phyloP scores from a whole-genome alignment of 2,329 filamentous ascomycete genomes.

The Erysiphe pulchra region DNA sequence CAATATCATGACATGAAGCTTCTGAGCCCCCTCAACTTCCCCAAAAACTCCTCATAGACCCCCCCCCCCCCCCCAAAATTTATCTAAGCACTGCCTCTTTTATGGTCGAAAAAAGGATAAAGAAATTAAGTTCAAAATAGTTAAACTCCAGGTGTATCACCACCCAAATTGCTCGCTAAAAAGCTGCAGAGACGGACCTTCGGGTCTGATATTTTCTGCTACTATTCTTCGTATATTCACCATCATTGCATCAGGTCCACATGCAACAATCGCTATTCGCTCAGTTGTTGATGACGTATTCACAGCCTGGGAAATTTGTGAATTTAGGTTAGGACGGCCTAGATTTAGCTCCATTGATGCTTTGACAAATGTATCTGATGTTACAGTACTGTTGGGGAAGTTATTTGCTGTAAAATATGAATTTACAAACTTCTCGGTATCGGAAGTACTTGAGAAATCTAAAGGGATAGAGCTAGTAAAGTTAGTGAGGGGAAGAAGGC shows the following conservation, averaged over 20 bases:
- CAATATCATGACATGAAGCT: no score
- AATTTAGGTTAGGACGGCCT: slow-evolving; percentile 18
- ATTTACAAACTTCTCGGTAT: neutral
- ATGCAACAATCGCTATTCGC: slow-evolving; percentile 21
- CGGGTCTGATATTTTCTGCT: slow-evolving; percentile 17
- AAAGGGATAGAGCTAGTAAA: no score
- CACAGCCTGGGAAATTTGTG: slow-evolving; percentile 17
- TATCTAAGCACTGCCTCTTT: no score
- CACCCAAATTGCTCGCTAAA: slow-evolving; percentile 17
- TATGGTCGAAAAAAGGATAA: no score
- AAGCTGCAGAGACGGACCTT: slow-evolving; percentile 22
- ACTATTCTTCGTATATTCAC: slow-evolving; percentile 18
- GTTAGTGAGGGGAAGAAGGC: neutral
- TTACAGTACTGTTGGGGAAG: neutral
- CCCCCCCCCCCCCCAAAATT: no score
- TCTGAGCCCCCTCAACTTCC: no score
- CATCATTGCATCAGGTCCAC: slow-evolving; percentile 21
- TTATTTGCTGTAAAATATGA: neutral
- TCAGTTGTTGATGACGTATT: slow-evolving; percentile 12
- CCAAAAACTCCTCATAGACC: no score
- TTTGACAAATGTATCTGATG: neutral
- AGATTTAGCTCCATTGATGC: slow-evolving; percentile 3
- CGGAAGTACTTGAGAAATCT: neutral
- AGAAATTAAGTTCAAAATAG: no score
- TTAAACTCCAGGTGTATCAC: neutral